Percentiles rank a stretch among this genome's conserved stretches.
These are phyloP conservation scores for Colletotrichum sublineola DNA, from an alignment of 2,329 filamentous ascomycete species.

Conservation along the genomic window DNA sequence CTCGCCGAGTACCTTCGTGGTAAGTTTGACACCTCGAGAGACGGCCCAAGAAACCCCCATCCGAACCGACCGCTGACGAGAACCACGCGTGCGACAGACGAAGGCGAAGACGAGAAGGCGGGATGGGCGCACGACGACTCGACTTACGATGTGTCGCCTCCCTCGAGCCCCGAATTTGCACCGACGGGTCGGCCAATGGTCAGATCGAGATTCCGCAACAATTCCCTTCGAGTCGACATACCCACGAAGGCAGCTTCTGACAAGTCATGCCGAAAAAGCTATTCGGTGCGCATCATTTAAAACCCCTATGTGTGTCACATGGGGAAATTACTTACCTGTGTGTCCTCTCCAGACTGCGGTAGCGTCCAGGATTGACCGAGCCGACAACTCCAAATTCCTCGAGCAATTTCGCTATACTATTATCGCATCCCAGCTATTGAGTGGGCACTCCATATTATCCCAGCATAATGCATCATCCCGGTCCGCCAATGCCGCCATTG, in stretches of 20 bases:
- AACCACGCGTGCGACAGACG: constrained; percentile 52
- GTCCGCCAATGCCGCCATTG: constrained; percentile 44
- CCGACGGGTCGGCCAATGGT: constrained; percentile 69
- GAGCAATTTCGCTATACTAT: constrained; percentile 95
- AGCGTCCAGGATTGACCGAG: constrained; percentile 78
- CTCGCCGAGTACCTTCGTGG: constrained; percentile 92
- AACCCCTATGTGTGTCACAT: constrained; percentile 44
- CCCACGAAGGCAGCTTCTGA: constrained; percentile 57
- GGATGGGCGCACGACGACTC: constrained; percentile 61
- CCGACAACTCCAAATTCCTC: constrained; percentile 86
- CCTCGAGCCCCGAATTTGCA: constrained; percentile 66
- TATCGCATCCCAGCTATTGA: constrained; percentile 90
- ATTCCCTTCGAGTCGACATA: constrained; percentile 60
- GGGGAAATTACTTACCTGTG: constrained; percentile 42
- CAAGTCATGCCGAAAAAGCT: constrained; percentile 60
- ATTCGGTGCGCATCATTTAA: constrained; percentile 59
- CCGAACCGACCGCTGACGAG: constrained; percentile 43
- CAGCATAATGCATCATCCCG: constrained; percentile 50
- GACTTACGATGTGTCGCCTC: constrained; percentile 59
- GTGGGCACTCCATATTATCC: constrained; percentile 71
- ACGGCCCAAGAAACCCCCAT: constrained; percentile 15
- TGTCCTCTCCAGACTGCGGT: constrained; percentile 69
- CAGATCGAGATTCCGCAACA: constrained; percentile 65
- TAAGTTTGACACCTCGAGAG: constrained; percentile 57
- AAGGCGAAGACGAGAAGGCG: constrained; percentile 62